Evolutionary conservation across 331 rosid genomes (phyloP).

Genomic region (Cydonia oblonga): DNA sequence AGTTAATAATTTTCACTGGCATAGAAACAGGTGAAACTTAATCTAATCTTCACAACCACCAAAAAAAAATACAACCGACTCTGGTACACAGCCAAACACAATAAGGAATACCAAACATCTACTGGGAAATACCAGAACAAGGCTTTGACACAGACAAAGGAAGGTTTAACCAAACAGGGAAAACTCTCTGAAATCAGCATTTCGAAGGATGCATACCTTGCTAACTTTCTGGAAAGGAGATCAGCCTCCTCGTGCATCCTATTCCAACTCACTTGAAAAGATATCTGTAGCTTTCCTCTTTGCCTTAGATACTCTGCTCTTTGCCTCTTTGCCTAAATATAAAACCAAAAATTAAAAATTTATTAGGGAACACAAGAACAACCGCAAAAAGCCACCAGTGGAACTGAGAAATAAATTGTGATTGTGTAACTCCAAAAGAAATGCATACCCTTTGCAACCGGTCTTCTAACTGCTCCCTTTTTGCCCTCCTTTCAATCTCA

Average conservation of each 20-base stretch:
- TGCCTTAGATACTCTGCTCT: conserved; percentile 88
- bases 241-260: conserved; percentile 73
- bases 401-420: neutral
- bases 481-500: conserved; percentile 75
- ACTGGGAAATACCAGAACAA: neutral
- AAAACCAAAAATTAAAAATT: neutral
- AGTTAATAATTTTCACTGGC: neutral
- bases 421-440: conserved; percentile 1
- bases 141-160: neutral
- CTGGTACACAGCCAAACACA: neutral
- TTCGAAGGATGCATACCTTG: conserved; percentile 37
- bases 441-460: conserved; percentile 76
- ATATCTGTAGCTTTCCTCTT: conserved; percentile 50
- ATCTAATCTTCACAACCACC: neutral
- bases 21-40: neutral
- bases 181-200: neutral
- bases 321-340: conserved; percentile 65
- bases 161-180: too few relatives aligned
- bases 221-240: conserved; percentile 62
- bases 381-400: neutral
- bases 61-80: neutral
- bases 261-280: conserved; percentile 30
- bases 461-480: conserved; percentile 71
- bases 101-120: neutral
- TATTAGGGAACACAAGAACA: neutral